Percentiles rank a stretch among this genome's conserved stretches.
Evolutionary conservation across 176 grass and related monocot species (phyloP).

Genomic region (Rhynchospora breviuscula): DNA sequence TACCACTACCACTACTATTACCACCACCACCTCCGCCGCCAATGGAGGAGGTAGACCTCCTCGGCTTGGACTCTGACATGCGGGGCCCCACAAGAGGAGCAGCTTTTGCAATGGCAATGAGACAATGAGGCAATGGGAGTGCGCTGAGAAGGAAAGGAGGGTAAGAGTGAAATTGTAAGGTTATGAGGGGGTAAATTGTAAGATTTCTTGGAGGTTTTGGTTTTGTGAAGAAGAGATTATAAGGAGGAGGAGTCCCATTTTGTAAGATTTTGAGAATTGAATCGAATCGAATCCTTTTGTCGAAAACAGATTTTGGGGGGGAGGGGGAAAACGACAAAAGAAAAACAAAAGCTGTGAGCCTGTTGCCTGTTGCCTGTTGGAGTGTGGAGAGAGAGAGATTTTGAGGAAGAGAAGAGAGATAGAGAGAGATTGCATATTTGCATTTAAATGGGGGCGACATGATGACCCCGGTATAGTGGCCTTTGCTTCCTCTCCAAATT

Average conservation of each 20-base stretch:
- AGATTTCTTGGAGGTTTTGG: background rate
- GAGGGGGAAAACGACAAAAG: background rate
- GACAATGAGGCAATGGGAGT: background rate
- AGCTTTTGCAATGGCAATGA: background rate
- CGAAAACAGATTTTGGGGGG: conserved; percentile 13
- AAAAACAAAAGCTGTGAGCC: conserved; percentile 15
- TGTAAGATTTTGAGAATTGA: background rate
- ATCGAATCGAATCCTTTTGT: background rate
- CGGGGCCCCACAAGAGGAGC: background rate
- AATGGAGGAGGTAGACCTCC: conserved; percentile 7
- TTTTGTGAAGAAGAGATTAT: background rate
- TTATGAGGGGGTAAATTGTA: background rate
- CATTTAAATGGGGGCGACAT: conserved; percentile 11
- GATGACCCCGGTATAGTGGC: background rate
- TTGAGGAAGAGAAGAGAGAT: background rate
- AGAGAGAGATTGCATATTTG: too few species aligned
- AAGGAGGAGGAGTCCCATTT: background rate
- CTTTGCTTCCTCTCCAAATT: background rate
- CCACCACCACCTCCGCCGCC: background rate
- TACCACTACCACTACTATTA: background rate
- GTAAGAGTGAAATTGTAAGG: background rate
- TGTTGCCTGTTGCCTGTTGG: background rate
- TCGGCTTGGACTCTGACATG: conserved; percentile 11
- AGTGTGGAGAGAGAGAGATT: background rate
- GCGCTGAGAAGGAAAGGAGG: background rate